Conservation (phyloP, 75 land plant species). For the Picea sitchensis region DNA sequence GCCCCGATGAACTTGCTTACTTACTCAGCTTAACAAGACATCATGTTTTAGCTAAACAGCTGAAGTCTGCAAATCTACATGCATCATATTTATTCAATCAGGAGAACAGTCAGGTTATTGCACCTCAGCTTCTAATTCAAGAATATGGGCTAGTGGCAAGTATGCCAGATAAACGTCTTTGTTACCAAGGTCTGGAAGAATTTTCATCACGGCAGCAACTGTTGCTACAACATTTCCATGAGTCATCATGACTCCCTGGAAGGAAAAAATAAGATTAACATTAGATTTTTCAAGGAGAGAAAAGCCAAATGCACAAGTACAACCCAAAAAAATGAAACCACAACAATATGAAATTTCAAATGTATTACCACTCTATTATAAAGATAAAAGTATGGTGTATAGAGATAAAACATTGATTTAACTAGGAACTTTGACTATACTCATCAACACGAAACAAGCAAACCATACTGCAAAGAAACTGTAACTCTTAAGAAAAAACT, state of each 20-base stretch:
- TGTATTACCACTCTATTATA: neutral
- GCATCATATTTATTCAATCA: neutral
- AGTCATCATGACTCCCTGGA: conserved; percentile 98
- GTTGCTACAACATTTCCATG: conserved; percentile 86
- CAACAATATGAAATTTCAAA: neutral
- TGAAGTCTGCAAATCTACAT: neutral
- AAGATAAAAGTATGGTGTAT: neutral
- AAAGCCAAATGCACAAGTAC: neutral
- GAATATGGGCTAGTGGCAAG: conserved; percentile 90
- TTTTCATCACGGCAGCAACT: conserved; percentile 80
- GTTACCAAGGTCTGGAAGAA: conserved; percentile 61
- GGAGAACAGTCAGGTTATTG: neutral
- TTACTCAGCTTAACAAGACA: neutral
- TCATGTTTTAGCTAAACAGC: neutral
- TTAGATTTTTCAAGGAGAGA: neutral
- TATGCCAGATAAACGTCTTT: conserved; percentile 84
- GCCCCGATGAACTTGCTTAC: neutral
- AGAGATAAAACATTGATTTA: neutral
- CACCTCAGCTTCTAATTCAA: conserved; percentile 96
- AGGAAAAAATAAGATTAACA: neutral
- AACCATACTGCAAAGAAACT: neutral
- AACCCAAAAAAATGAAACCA: neutral
- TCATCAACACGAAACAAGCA: too few relatives aligned
- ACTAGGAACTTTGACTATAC: too few relatives aligned
- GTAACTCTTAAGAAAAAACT: neutral